phyloP scores from a whole-genome alignment of 1,139 yeast genomes.

The Yamadazyma mexicana region DNA sequence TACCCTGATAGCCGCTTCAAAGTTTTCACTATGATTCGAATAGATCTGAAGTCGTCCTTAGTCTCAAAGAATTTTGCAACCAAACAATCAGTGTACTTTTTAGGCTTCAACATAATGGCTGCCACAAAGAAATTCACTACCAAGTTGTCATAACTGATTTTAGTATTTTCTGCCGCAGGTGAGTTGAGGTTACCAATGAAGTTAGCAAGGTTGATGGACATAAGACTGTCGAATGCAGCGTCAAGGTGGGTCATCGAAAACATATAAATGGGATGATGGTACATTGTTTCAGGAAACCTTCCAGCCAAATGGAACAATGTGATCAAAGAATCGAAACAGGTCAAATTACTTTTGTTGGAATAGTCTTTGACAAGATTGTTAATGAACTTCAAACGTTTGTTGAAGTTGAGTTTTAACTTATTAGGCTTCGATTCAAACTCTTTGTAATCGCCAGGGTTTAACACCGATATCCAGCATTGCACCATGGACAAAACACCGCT shows the following conservation, averaged over 20 bases:
- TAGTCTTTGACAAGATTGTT: constrained; percentile 34
- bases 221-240: constrained; percentile 31
- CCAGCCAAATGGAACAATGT: constrained; percentile 47
- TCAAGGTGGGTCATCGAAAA: constrained; percentile 45
- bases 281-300: constrained; percentile 23
- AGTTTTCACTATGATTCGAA: constrained; percentile 37
- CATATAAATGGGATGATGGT: constrained; percentile 40
- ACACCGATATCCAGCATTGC: constrained; percentile 34
- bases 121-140: constrained; percentile 43
- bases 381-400: constrained; percentile 38
- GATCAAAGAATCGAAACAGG: constrained; percentile 43
- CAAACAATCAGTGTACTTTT: constrained; percentile 28
- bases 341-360: constrained; percentile 35
- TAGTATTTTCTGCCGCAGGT: constrained; percentile 12
- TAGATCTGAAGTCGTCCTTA: constrained; percentile 30
- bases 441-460: constrained; percentile 38
- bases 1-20: constrained; percentile 37
- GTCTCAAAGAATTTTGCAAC: constrained; percentile 25
- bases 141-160: constrained; percentile 22
- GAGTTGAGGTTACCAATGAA: constrained; percentile 16
- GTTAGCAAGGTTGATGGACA: constrained; percentile 13
- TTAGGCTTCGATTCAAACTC: constrained; percentile 33
- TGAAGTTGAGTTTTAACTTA: constrained; percentile 34
- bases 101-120: constrained; percentile 42
- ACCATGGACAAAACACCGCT: constrained; percentile 28